A percentile compares a stretch with the other conserved stretches of the same genome.
Conservation (phyloP, 495 filamentous ascomycete genomes). For the Penicillium maclennaniae region DNA sequence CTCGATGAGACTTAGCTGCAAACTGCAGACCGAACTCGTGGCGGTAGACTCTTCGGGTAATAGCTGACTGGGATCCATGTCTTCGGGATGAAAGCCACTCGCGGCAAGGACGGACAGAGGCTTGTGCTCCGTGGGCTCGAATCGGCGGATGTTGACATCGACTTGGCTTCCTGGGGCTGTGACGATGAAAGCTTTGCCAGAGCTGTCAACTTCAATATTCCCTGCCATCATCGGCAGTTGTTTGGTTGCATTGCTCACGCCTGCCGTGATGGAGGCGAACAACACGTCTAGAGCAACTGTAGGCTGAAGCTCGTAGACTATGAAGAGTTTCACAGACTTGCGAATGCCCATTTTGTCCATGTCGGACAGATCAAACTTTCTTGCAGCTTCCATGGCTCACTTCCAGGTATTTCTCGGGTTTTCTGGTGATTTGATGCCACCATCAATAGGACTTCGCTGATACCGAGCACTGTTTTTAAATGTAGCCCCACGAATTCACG, state of each 20-base stretch:
- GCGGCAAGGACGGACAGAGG: conserved; percentile 13
- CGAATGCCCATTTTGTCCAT: conserved; percentile 16
- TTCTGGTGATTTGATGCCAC: conserved; percentile 8
- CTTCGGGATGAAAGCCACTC: conserved; percentile 14
- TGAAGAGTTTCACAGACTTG: conserved; percentile 17
- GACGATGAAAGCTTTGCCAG: conserved; percentile 18
- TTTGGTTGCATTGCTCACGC: conserved; percentile 18
- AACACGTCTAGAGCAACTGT: conserved; percentile 5
- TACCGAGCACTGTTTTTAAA: conserved; percentile 2
- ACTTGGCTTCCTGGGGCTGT: conserved; percentile 7
- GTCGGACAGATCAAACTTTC: conserved; percentile 22
- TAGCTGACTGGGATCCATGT: conserved; percentile 11
- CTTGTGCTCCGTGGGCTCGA: conserved; percentile 9
- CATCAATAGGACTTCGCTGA: conserved; percentile 1
- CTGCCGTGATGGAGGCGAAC: conserved; percentile 16
- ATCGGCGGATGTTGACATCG: conserved; percentile 12
- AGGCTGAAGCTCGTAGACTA: conserved; percentile 18
- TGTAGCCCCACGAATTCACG: not conserved
- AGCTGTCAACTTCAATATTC: conserved; percentile 9
- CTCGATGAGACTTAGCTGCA: conserved; percentile 23
- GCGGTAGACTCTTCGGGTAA: conserved; percentile 7
- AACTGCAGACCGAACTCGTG: conserved; percentile 13
- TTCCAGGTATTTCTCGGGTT: not conserved
- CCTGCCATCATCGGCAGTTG: conserved; percentile 26
- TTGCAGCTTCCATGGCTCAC: conserved; percentile 1